Conservation (phyloP, 441 rosid genomes). For the Erodium moschatum region DNA sequence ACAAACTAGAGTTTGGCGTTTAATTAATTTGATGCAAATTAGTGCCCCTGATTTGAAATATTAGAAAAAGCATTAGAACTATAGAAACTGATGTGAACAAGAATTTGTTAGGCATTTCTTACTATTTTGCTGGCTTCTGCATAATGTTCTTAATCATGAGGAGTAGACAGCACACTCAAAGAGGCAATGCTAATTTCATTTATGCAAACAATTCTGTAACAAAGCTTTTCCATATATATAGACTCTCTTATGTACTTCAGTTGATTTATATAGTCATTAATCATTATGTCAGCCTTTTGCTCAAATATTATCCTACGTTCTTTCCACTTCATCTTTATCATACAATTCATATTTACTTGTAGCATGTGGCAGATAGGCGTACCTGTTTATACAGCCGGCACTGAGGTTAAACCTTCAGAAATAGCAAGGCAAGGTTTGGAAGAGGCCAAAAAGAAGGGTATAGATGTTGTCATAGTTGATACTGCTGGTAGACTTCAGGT, state of each 20-base stretch:
- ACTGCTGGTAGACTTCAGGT: slow-evolving; percentile 99
- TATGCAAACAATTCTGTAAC: not conserved
- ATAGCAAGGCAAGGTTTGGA: slow-evolving; percentile 80
- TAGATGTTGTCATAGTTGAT: slow-evolving; percentile 85
- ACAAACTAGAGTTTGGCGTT: not conserved
- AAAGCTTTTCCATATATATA: not conserved
- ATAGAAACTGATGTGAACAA: not conserved
- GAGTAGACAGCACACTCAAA: not conserved
- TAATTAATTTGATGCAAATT: slow-evolving; percentile 2
- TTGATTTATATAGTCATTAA: not conserved
- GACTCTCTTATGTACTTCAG: not conserved
- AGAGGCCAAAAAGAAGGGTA: slow-evolving; percentile 73
- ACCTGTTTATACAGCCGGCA: slow-evolving; percentile 82
- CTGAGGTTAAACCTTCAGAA: slow-evolving; percentile 75
- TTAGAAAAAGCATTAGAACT: not conserved
- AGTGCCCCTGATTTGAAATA: not conserved
- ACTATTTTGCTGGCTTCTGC: not conserved
- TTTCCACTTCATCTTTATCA: not conserved
- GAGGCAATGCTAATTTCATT: not conserved
- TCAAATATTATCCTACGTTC: not conserved
- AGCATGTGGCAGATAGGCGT: slow-evolving; percentile 68
- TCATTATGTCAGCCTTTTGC: not conserved
- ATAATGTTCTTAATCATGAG: not conserved
- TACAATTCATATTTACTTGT: not conserved
- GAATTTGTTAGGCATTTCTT: not conserved